Percentiles rank a stretch among this genome's conserved stretches.
phyloP scores from a whole-genome alignment of 768 basidiomycete species.

The Strobilomyces echinocephalus region DNA sequence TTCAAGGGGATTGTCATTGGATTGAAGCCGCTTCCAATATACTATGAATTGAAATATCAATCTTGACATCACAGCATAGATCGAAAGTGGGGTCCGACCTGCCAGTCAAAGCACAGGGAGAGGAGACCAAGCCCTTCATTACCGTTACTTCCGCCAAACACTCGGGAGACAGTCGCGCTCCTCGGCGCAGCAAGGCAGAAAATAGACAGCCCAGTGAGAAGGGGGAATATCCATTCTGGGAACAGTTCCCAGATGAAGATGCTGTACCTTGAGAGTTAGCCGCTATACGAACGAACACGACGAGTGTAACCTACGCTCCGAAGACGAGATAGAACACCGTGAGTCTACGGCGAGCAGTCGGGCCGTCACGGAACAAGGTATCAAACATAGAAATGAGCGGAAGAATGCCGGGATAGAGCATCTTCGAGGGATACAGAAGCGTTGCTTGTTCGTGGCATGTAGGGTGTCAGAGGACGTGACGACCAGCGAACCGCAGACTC shows the following conservation, averaged over 20 bases:
- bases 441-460: constrained; percentile 9
- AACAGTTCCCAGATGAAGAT: constrained; percentile 32
- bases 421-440: constrained; percentile 41
- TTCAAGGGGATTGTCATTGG: constrained; percentile 52
- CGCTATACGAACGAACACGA: background rate
- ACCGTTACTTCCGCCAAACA: constrained; percentile 59
- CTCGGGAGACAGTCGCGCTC: constrained; percentile 45
- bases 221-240: constrained; percentile 44
- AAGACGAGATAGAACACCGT: constrained; percentile 27
- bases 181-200: constrained; percentile 55
- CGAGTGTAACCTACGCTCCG: constrained; percentile 28
- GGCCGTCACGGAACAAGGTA: constrained; percentile 39
- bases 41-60: constrained; percentile 9
- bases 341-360: constrained; percentile 37
- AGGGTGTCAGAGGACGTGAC: background rate
- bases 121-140: constrained; percentile 62
- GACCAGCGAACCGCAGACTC: constrained; percentile 7
- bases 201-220: constrained; percentile 57
- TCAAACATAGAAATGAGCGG: constrained; percentile 26
- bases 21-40: constrained; percentile 30
- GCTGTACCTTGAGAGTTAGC: constrained; percentile 17
- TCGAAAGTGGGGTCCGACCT: constrained; percentile 32
- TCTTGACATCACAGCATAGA: background rate
- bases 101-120: constrained; percentile 60
- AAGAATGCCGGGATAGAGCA: constrained; percentile 38